Conservation (phyloP, 163 green algal species). For the Coccomyxa subellipsoidea region DNA sequence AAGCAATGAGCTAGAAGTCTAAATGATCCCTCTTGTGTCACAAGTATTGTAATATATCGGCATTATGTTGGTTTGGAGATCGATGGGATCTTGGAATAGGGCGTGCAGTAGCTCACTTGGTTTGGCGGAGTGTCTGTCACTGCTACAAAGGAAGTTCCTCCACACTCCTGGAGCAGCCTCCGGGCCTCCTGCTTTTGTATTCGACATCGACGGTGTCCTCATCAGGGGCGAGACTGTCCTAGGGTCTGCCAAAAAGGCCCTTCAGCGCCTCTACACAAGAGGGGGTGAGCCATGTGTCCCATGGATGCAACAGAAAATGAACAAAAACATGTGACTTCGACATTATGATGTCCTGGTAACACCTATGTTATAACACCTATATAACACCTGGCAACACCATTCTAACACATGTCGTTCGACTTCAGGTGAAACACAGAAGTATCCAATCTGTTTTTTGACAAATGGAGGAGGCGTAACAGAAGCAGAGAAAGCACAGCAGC, state of each 20-base stretch:
- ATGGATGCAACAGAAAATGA: too few species aligned
- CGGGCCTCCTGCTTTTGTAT: conserved; percentile 49
- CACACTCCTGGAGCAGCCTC: neutral
- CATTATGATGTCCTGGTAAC: too few species aligned
- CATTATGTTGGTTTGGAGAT: neutral
- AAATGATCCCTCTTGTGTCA: too few species aligned
- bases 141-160: neutral
- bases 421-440: conserved; percentile 26
- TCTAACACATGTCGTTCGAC: neutral
- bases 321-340: too few species aligned
- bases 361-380: too few species aligned
- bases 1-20: too few species aligned
- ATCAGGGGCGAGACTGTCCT: conserved; percentile 58
- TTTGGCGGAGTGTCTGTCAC: neutral
- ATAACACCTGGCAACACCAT: too few species aligned
- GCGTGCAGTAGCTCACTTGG: neutral
- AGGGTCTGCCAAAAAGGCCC: conserved; percentile 36
- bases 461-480: conserved; percentile 80
- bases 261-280: conserved; percentile 39
- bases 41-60: neutral
- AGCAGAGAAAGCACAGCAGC: conserved; percentile 58
- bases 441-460: conserved; percentile 73
- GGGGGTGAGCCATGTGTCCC: neutral
- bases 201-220: conserved; percentile 83
- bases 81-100: neutral